Evolutionary conservation across 2,329 filamentous ascomycete species (phyloP).

Genomic region (Colletotrichum australisinense): DNA sequence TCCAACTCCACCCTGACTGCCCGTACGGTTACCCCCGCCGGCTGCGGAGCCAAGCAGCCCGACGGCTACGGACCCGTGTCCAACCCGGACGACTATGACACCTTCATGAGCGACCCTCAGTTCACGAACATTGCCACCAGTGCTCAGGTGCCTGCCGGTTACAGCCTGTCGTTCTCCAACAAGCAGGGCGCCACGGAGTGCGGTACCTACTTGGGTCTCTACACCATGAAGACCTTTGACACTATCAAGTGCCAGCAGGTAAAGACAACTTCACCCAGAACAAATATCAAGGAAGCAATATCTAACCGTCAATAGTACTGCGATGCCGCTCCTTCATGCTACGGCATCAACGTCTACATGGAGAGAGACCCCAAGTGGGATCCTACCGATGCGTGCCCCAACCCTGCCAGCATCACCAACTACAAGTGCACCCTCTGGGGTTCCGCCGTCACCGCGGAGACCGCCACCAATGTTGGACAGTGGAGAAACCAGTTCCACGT

Average conservation of each 20-base stretch:
- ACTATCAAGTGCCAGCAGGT: slow-evolving; percentile 27
- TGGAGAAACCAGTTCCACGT: slow-evolving; percentile 34
- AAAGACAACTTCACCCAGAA: not conserved
- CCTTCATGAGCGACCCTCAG: slow-evolving; percentile 4
- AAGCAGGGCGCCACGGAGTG: not conserved
- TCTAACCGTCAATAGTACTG: slow-evolving; percentile 12
- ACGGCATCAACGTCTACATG: slow-evolving; percentile 23
- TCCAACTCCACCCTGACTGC: not conserved
- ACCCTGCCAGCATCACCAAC: slow-evolving; percentile 21
- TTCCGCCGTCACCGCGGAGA: not conserved
- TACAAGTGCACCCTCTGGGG: slow-evolving; percentile 28
- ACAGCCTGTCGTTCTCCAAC: not conserved
- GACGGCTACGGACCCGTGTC: slow-evolving; percentile 5
- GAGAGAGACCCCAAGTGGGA: slow-evolving; percentile 18
- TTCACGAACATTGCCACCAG: not conserved
- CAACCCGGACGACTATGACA: slow-evolving; percentile 1
- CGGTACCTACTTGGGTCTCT: not conserved
- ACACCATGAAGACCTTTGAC: slow-evolving; percentile 13
- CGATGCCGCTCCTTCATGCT: slow-evolving; percentile 24
- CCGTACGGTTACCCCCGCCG: not conserved
- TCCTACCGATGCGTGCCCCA: slow-evolving; percentile 7
- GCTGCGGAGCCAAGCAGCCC: not conserved
- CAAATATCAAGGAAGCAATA: too few relatives aligned
- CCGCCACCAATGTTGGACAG: slow-evolving; percentile 29
- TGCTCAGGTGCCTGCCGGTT: not conserved